These are phyloP conservation scores for Boechera divaricarpa DNA, from an alignment of 345 rosid genomes.

Conservation along the genomic window DNA sequence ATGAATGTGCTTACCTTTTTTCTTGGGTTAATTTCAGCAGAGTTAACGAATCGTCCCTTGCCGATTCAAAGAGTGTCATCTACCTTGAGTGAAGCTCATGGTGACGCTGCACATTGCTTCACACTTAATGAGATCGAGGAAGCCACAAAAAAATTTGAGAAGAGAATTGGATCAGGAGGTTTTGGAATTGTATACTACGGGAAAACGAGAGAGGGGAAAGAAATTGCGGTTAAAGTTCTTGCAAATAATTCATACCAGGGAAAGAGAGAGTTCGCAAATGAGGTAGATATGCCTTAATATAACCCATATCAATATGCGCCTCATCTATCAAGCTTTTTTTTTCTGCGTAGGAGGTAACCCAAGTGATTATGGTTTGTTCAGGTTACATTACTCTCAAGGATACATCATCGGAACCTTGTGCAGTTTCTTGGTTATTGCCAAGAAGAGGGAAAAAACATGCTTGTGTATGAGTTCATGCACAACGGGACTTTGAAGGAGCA, in stretches of 20 bases:
- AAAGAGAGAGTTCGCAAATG: slow-evolving; percentile 90
- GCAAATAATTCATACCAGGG: slow-evolving; percentile 86
- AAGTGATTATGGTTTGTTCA: slow-evolving; percentile 42
- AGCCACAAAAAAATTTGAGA: slow-evolving; percentile 77
- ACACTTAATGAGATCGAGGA: slow-evolving; percentile 73
- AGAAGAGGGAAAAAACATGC: slow-evolving; percentile 87
- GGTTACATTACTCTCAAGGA: slow-evolving; percentile 97
- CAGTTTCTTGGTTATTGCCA: slow-evolving; percentile 98
- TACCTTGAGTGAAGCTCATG: slow-evolving; percentile 63
- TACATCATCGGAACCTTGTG: slow-evolving; percentile 96
- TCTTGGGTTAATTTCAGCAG: slow-evolving; percentile 25
- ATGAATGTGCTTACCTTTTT: slow-evolving; percentile 3
- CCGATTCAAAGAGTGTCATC: slow-evolving; percentile 64
- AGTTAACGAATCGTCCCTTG: slow-evolving; percentile 49
- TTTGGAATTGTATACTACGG: slow-evolving; percentile 96
- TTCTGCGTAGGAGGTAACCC: background rate
- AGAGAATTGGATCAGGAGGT: slow-evolving; percentile 97
- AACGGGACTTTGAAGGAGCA: slow-evolving; percentile 98
- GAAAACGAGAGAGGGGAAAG: slow-evolving; percentile 80
- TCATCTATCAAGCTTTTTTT: background rate
- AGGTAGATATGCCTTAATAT: slow-evolving; percentile 56
- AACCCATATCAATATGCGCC: background rate
- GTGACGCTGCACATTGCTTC: slow-evolving; percentile 89
- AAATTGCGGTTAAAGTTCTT: slow-evolving; percentile 94
- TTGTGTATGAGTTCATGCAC: slow-evolving; percentile 96